Evolutionary conservation across 2,329 filamentous ascomycete genomes (phyloP).

Genomic region (Fusarium sp.): DNA sequence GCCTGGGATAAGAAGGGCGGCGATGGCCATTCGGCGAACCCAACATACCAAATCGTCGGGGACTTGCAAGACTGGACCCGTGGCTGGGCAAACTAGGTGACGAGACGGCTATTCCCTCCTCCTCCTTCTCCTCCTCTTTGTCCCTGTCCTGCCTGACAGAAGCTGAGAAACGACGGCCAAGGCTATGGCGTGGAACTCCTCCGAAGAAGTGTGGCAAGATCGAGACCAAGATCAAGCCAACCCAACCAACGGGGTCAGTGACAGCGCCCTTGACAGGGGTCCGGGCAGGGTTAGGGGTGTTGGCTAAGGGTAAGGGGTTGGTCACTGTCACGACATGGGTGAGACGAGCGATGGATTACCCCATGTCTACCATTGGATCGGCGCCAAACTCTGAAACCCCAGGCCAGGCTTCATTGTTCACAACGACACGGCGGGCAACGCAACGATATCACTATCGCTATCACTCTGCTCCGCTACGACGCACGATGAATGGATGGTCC

Average conservation of each 20-base stretch:
- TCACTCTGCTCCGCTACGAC: background rate
- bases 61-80: conserved; percentile 53
- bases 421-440: background rate
- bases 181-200: conserved; percentile 13
- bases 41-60: conserved; percentile 54
- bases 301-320: background rate
- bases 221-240: conserved; percentile 20
- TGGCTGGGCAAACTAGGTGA: conserved; percentile 42
- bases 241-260: conserved; percentile 9
- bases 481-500: background rate
- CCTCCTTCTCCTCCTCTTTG: background rate
- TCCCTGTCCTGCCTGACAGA: background rate
- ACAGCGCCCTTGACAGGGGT: background rate
- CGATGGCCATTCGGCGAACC: conserved; percentile 55
- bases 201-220: conserved; percentile 1
- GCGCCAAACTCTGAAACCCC: conserved; percentile 19
- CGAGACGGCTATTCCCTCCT: background rate
- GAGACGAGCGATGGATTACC: conserved; percentile 15
- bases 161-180: conserved; percentile 1
- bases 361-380: conserved; percentile 30
- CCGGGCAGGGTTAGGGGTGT: background rate
- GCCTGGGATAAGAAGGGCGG: conserved; percentile 58
- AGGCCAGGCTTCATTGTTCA: background rate
- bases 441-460: background rate
- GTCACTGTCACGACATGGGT: background rate